Evolutionary conservation across 768 basidiomycete genomes (phyloP).

Genomic region (Calocera cornea): DNA sequence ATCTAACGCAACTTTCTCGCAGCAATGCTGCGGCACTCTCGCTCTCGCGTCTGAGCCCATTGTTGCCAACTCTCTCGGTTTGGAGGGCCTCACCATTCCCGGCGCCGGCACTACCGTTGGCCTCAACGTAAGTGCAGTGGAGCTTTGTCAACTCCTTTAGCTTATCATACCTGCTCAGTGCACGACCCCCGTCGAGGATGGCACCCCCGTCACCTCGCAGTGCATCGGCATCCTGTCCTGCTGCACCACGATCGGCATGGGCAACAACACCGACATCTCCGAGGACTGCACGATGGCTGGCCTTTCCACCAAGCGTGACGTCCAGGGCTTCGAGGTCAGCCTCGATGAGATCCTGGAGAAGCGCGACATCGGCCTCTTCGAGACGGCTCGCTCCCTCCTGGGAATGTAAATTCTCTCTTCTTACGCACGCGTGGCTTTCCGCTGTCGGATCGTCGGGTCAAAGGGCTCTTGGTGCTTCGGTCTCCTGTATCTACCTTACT

Average conservation of each 20-base stretch:
- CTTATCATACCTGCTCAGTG: neutral
- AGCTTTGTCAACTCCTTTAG: neutral
- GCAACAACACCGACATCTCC: neutral
- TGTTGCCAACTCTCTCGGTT: neutral
- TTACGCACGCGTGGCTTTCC: neutral
- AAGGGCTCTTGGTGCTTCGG: neutral
- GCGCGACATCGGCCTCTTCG: no score
- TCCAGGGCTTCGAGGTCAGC: neutral
- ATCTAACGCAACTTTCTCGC: neutral
- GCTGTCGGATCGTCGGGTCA: constrained; percentile 18
- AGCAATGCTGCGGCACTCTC: neutral
- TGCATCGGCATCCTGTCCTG: neutral
- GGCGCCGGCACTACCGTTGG: neutral
- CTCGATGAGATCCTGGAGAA: no score
- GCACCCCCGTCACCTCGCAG: neutral
- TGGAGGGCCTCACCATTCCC: neutral
- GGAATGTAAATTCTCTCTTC: no score
- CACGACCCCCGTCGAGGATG: neutral
- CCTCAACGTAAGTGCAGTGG: neutral
- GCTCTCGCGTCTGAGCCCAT: neutral
- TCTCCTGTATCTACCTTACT: no score
- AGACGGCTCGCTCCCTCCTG: no score
- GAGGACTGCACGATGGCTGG: neutral
- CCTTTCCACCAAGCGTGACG: neutral
- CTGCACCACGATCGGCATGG: neutral